phyloP scores from a whole-genome alignment of 2,329 filamentous ascomycete genomes.

The Pseudogymnoascus sp. region DNA sequence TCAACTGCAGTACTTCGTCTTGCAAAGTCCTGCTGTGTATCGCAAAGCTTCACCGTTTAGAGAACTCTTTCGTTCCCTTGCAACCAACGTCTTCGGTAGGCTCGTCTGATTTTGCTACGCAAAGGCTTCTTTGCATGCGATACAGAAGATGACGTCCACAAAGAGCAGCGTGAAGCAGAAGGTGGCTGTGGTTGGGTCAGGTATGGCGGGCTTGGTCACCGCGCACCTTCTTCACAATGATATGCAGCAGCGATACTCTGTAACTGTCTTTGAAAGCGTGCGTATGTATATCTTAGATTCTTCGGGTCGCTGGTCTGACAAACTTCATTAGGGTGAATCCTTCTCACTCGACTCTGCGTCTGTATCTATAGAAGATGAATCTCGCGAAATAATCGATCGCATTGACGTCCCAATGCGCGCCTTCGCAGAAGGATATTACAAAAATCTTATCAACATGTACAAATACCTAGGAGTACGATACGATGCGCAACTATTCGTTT shows the following conservation, averaged over 20 bases:
- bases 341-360: conserved; percentile 39
- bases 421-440: conserved; percentile 45
- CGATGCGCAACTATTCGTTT: conserved; percentile 43
- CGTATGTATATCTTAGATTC: conserved; percentile 7
- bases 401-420: conserved; percentile 44
- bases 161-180: conserved; percentile 14
- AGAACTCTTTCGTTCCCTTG: not conserved
- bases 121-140: not conserved
- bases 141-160: not conserved
- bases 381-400: conserved; percentile 23
- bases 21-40: not conserved
- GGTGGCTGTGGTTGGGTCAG: conserved; percentile 39
- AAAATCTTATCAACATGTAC: conserved; percentile 48
- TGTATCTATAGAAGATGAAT: conserved; percentile 26
- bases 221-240: conserved; percentile 37
- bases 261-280: conserved; percentile 39
- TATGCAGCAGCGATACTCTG: conserved; percentile 30
- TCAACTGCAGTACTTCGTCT: not conserved
- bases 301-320: not conserved
- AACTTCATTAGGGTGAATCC: conserved; percentile 29
- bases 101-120: not conserved
- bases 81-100: not conserved
- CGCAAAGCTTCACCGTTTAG: not conserved
- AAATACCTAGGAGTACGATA: conserved; percentile 42
- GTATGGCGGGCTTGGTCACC: conserved; percentile 40